Conservation (phyloP, 306 rosid genomes). For the Herpetospermum pedunculosum region DNA sequence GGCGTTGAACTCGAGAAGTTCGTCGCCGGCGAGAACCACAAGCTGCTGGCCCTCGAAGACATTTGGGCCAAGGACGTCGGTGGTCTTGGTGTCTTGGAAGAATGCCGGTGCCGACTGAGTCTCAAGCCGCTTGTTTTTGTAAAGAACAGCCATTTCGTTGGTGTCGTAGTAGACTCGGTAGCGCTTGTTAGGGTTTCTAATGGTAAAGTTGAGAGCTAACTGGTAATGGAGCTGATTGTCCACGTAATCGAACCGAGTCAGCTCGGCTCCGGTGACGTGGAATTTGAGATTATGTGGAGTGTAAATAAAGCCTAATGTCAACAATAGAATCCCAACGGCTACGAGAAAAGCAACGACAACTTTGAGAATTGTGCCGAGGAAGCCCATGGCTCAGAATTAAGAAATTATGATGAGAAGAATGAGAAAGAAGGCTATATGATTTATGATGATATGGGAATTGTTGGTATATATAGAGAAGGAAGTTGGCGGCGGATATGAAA, state of each 20-base stretch:
- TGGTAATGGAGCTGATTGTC: conserved; percentile 11
- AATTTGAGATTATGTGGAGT: conserved; percentile 14
- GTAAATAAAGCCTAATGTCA: conserved; percentile 17
- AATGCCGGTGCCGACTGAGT: neutral
- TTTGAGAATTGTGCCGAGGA: neutral
- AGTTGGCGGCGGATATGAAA: too few species aligned
- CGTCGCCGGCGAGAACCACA: neutral
- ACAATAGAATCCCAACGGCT: neutral
- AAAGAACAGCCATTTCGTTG: neutral
- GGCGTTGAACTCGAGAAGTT: conserved; percentile 6
- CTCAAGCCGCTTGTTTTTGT: neutral
- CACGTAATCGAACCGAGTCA: conserved; percentile 13
- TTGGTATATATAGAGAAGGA: too few species aligned
- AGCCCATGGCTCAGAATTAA: neutral
- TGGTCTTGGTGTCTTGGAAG: conserved; percentile 2
- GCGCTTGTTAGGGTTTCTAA: conserved; percentile 12
- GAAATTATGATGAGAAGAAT: too few species aligned
- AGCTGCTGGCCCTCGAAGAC: neutral
- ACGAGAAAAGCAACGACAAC: conserved; percentile 8
- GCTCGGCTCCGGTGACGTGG: conserved; percentile 19
- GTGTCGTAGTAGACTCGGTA: neutral
- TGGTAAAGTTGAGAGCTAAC: conserved; percentile 9
- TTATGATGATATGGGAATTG: too few species aligned
- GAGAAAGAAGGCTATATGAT: too few species aligned
- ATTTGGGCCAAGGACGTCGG: neutral